These are phyloP conservation scores for Tolypocladium album DNA, from an alignment of 2,329 filamentous ascomycete genomes.

Conservation along the genomic window DNA sequence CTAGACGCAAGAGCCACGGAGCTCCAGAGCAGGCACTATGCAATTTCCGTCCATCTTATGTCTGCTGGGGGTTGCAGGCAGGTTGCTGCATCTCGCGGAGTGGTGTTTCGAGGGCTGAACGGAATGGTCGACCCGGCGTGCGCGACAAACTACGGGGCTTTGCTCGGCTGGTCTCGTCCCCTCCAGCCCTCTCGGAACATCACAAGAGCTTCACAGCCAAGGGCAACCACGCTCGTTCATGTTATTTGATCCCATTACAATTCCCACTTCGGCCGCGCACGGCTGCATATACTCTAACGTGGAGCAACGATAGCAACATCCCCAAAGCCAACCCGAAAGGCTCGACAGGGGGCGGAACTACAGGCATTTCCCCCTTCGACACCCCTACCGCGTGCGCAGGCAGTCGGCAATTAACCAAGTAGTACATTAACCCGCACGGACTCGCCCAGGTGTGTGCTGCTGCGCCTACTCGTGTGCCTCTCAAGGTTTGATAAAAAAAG, in stretches of 20 bases:
- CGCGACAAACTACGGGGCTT: neutral
- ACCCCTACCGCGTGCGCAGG: neutral
- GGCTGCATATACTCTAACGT: neutral
- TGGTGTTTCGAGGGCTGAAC: neutral
- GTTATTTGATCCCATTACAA: neutral
- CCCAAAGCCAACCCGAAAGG: neutral
- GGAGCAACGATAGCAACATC: neutral
- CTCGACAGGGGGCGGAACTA: neutral
- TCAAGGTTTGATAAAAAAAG: neutral
- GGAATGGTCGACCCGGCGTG: neutral
- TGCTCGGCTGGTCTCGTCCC: neutral
- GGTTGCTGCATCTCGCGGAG: neutral
- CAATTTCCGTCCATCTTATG: neutral
- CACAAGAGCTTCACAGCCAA: too few relatives aligned
- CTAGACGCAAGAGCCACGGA: neutral
- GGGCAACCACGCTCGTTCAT: neutral
- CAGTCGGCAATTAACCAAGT: neutral
- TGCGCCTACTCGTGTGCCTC: neutral
- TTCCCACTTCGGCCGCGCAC: neutral
- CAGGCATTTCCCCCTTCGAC: neutral
- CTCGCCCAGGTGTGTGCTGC: neutral
- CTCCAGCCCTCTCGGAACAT: neutral
- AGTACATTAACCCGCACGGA: neutral
- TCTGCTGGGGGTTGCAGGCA: neutral
- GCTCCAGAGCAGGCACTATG: neutral